Conservation (phyloP, 208 protist genomes). For the Giardia duodenalis region DNA sequence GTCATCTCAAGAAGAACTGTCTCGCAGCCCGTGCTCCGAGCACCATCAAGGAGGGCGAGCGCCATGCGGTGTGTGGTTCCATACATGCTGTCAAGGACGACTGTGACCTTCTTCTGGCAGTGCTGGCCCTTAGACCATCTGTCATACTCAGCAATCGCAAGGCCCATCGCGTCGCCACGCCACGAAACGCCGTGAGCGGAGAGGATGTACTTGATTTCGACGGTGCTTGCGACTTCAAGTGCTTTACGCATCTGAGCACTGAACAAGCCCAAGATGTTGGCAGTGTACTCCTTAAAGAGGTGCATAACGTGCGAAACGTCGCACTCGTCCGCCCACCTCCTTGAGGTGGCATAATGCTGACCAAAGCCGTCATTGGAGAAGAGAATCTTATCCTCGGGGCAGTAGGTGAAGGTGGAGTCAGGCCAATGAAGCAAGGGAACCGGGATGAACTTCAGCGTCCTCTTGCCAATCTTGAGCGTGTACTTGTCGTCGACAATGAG, state of each 20-base stretch:
- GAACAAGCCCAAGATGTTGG: constrained; percentile 9
- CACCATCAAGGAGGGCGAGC: neutral
- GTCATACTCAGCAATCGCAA: neutral
- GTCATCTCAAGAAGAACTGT: neutral
- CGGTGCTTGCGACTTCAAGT: neutral
- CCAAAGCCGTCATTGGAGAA: constrained; percentile 25
- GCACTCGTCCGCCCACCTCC: neutral
- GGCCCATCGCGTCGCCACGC: neutral
- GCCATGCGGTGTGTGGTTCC: neutral
- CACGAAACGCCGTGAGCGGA: constrained; percentile 12
- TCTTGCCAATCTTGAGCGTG: neutral
- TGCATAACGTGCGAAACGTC: neutral
- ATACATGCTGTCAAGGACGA: constrained; percentile 24
- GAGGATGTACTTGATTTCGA: neutral
- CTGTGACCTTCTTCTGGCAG: neutral
- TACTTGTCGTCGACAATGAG: constrained; percentile 6
- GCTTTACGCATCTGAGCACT: neutral
- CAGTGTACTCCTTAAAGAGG: neutral
- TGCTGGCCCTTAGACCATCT: neutral
- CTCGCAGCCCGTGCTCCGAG: too few relatives aligned
- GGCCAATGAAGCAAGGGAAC: constrained; percentile 18
- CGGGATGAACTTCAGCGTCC: constrained; percentile 23
- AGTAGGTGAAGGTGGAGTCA: neutral
- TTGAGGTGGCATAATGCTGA: constrained; percentile 9
- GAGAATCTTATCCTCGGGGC: neutral